Conservation (phyloP, 805 yeast genomes). For the Myxozyma melibiosi region DNA sequence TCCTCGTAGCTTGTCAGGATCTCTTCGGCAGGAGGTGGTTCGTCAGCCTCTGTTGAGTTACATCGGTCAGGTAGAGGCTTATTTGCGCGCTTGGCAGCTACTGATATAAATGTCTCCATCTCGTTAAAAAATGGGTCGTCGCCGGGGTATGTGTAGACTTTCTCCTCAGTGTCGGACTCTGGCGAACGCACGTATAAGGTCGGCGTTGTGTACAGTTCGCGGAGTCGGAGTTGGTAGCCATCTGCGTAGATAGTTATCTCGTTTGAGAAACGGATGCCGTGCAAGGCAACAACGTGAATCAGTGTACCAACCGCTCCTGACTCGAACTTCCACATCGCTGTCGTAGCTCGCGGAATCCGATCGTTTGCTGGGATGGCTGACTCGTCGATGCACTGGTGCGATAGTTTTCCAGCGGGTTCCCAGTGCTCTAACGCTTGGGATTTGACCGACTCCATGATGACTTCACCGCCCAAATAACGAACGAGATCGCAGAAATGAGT, state of each 20-base stretch:
- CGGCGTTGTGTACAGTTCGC: slow-evolving; percentile 31
- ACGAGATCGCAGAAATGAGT: slow-evolving; percentile 34
- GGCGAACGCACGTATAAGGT: slow-evolving; percentile 31
- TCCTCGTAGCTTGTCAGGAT: slow-evolving; percentile 27
- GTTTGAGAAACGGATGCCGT: slow-evolving; percentile 31
- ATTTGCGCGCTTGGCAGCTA: slow-evolving; percentile 18
- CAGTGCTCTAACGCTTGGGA: slow-evolving; percentile 27
- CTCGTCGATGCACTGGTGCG: slow-evolving; percentile 29
- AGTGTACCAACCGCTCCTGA: slow-evolving; percentile 33
- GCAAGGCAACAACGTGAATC: slow-evolving; percentile 31
- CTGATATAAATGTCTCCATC: slow-evolving; percentile 18
- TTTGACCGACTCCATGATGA: slow-evolving; percentile 22
- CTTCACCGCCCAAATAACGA: slow-evolving; percentile 34
- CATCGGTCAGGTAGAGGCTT: not conserved
- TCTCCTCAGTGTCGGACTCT: slow-evolving; percentile 17
- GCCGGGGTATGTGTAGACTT: slow-evolving; percentile 24
- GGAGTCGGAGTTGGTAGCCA: slow-evolving; percentile 33
- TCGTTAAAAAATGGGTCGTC: slow-evolving; percentile 32
- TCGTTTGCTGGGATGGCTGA: slow-evolving; percentile 24
- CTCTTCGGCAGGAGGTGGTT: slow-evolving; percentile 8
- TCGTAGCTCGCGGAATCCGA: slow-evolving; percentile 31
- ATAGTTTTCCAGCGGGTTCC: slow-evolving; percentile 31
- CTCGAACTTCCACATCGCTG: slow-evolving; percentile 32
- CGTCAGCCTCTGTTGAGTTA: not conserved
- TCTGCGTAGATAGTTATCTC: slow-evolving; percentile 32